Percentiles rank a stretch among this genome's conserved stretches.
These are phyloP conservation scores for Russula brevipes DNA, from an alignment of 768 basidiomycete genomes.

Conservation along the genomic window DNA sequence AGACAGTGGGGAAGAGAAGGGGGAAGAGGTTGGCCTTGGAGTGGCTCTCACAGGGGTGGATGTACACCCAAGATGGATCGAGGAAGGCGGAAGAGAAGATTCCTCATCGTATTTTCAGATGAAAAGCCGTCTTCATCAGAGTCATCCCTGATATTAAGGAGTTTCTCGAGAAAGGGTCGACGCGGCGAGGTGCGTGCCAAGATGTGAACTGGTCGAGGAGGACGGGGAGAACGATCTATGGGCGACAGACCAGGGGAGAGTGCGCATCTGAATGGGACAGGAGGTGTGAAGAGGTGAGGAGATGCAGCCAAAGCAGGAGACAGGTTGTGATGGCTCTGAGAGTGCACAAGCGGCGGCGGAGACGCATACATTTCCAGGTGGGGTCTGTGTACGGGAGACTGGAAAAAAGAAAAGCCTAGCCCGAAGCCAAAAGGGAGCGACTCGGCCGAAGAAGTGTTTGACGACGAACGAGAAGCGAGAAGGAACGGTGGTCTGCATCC, in stretches of 20 bases:
- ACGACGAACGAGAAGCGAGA: conserved; percentile 11
- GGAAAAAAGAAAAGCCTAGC: background rate
- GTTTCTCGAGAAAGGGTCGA: conserved; percentile 13
- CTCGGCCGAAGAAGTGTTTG: conserved; percentile 1
- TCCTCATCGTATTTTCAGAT: conserved; percentile 9
- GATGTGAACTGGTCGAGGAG: background rate
- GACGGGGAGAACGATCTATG: conserved; percentile 19
- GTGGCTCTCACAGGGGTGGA: conserved; percentile 20
- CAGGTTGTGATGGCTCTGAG: conserved; percentile 1
- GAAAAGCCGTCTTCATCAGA: conserved; percentile 15
- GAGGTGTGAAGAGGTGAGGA: conserved; percentile 23
- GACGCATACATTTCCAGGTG: conserved; percentile 25
- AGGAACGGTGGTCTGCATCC: background rate
- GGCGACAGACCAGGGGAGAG: conserved; percentile 21
- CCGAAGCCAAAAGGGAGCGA: background rate
- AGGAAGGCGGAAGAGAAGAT: conserved; percentile 11
- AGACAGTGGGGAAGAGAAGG: conserved; percentile 21
- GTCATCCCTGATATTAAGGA: conserved; percentile 14
- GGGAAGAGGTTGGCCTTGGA: conserved; percentile 14
- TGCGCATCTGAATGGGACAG: conserved; percentile 1
- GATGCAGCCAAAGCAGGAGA: conserved; percentile 22
- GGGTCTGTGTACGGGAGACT: background rate
- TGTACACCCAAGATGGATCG: conserved; percentile 19
- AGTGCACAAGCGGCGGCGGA: conserved; percentile 18
- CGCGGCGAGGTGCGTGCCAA: conserved; percentile 1